These are phyloP conservation scores for Tetradesmus obliquus DNA, from an alignment of 139 green algal genomes.

Conservation along the genomic window DNA sequence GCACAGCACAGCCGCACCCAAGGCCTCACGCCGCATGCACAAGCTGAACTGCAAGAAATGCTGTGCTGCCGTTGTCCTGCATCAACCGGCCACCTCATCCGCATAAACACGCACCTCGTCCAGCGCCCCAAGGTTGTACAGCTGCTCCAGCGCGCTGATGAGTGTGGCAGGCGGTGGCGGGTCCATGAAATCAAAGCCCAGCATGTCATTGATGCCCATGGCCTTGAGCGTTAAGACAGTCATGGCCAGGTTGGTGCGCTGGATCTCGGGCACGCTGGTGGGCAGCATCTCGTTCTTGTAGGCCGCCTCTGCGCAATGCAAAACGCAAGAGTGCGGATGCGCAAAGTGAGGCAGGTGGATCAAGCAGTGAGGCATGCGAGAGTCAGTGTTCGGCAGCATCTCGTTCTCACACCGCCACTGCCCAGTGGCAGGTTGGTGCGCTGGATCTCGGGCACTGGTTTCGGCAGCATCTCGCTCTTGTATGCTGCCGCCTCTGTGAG, in stretches of 20 bases:
- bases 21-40: too few species aligned
- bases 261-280: conserved; percentile 91
- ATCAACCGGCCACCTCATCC: background rate
- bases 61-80: too few species aligned
- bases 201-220: conserved; percentile 99
- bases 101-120: conserved; percentile 78
- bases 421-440: conserved; percentile 83
- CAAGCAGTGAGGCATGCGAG: too few species aligned
- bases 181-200: conserved; percentile 99
- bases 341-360: too few species aligned
- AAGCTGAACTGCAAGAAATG: too few species aligned
- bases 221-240: conserved; percentile 95
- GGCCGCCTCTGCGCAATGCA: conserved; percentile 74
- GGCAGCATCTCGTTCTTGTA: conserved; percentile 96
- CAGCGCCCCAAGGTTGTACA: conserved; percentile 97
- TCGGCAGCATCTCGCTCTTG: conserved; percentile 93
- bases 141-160: conserved; percentile 84
- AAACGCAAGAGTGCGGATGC: conserved; percentile 57
- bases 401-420: conserved; percentile 90
- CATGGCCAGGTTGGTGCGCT: conserved; percentile 87
- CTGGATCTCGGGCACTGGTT: conserved; percentile 90
- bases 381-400: conserved; percentile 83
- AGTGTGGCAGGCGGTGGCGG: conserved; percentile 88
- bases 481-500: conserved; percentile 68
- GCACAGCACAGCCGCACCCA: too few species aligned